Evolutionary conservation across 441 rosid species (phyloP), one percentile per base, ranked within the genome.

Genomic region (Bruguiera hainesii): DNA sequence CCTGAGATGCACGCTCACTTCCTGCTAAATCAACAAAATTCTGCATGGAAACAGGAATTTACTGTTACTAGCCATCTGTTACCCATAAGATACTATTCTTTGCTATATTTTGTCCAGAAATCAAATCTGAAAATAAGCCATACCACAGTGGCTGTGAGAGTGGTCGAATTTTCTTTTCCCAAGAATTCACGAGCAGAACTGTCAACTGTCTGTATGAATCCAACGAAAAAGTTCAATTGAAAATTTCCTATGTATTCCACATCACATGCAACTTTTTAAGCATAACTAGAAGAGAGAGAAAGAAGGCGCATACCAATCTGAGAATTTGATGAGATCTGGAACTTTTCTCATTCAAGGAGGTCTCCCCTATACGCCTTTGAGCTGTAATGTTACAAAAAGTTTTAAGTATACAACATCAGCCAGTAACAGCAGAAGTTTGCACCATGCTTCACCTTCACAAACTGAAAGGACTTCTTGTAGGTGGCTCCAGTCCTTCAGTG

Each of bases 1-100:
- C 79, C 81, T 94, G 98, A 55, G 98, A 94, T 71, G 99, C 99
- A 31, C 91, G 97, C 81, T 94, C 99, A 76, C 99, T 91, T 64
- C 98, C 96, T 16, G 98, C 99, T 74, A 95, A 76, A 81, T 95
- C 99, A 69, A 92, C 75, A 66, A 95, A 92, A 79, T 92, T 95
- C 98, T 91, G 84, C 77, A 75, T 61, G 49, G 60, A 59, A 77
- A 62, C n/a, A 74, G 51, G 52, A 60, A 68, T 4, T 33, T 31
- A 35, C 21, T 58, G 35, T 20, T 7, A 57, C 33, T 35, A 58
- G 30, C 29, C 64, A 37, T 30, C 56, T 30, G 26, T 52, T 23
- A 23, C 20, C 16, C 2, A 56, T 28, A 66, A 55, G 58, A 29
- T 8, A 28, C 35, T 7, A 25, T 6, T 20, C 52, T 31, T 31